These are phyloP conservation scores for Cyberlindnera subsufficiens DNA, from an alignment of 805 yeast species.

Conservation along the genomic window DNA sequence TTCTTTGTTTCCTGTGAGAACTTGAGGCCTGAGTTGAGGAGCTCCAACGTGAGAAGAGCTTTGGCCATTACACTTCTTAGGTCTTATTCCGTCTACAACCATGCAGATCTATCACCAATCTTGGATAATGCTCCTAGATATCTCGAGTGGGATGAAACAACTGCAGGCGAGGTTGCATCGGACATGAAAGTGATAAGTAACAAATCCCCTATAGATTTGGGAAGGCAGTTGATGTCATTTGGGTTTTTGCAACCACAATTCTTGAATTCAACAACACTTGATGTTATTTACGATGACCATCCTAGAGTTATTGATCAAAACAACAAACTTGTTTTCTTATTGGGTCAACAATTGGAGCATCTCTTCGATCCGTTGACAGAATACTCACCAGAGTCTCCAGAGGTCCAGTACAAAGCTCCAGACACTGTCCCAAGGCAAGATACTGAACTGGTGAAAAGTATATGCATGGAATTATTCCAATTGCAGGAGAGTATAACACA, in stretches of 20 bases:
- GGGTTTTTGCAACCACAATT: constrained; percentile 51
- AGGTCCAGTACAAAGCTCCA: constrained; percentile 64
- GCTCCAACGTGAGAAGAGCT: constrained; percentile 62
- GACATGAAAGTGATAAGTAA: constrained; percentile 49
- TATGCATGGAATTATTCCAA: constrained; percentile 60
- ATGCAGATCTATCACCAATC: constrained; percentile 4
- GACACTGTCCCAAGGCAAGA: constrained; percentile 24
- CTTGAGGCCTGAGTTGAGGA: constrained; percentile 40
- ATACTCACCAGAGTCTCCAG: constrained; percentile 87
- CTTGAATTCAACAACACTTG: constrained; percentile 53
- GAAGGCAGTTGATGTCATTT: constrained; percentile 45
- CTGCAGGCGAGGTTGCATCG: constrained; percentile 77
- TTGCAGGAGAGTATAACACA: constrained; percentile 70
- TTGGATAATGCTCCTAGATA: not conserved
- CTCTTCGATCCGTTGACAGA: constrained; percentile 86
- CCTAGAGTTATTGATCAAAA: constrained; percentile 53
- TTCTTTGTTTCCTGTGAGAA: constrained; percentile 79
- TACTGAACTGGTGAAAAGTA: constrained; percentile 36
- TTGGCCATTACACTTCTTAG: constrained; percentile 71
- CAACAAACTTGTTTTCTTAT: constrained; percentile 64
- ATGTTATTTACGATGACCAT: constrained; percentile 63
- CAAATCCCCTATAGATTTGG: constrained; percentile 50
- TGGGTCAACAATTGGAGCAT: constrained; percentile 85
- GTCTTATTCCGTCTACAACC: constrained; percentile 54
- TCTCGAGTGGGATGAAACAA: constrained; percentile 67